Conservation (phyloP, 2,329 filamentous ascomycete genomes). For the Ophiostoma angusticollis region DNA sequence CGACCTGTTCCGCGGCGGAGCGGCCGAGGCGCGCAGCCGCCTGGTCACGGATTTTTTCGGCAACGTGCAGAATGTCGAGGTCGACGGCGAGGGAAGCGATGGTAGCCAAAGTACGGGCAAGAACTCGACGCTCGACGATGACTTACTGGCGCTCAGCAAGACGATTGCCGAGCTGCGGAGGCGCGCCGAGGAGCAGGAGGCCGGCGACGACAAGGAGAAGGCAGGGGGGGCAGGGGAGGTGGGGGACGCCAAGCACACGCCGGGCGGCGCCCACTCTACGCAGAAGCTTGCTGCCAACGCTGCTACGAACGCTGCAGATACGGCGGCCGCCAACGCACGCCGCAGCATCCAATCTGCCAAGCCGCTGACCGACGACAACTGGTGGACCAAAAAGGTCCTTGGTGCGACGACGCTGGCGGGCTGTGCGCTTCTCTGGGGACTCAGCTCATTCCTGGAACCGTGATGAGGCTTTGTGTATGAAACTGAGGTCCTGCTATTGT, state of each 20-base stretch:
- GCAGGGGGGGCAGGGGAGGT: constrained; percentile 19
- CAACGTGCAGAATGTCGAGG: constrained; percentile 94
- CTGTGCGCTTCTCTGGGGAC: constrained; percentile 45
- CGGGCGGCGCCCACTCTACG: constrained; percentile 1
- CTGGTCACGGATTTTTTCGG: constrained; percentile 95
- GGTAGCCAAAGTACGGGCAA: constrained; percentile 21
- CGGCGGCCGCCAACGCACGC: constrained; percentile 13
- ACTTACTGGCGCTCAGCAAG: constrained; percentile 63
- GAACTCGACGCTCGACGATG: constrained; percentile 51
- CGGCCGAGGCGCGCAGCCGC: constrained; percentile 61
- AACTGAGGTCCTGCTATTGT: no score
- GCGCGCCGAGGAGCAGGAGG: constrained; percentile 31
- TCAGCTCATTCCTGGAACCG: constrained; percentile 39
- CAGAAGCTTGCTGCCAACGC: constrained; percentile 7
- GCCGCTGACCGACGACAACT: constrained; percentile 51
- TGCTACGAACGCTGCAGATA: no score
- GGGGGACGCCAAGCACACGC: neutral
- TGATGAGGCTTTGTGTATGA: neutral
- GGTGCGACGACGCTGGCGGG: constrained; percentile 51
- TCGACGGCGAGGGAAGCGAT: constrained; percentile 40
- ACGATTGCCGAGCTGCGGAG: constrained; percentile 44
- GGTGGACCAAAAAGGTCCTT: constrained; percentile 52
- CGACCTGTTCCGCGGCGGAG: constrained; percentile 84
- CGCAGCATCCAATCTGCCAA: constrained; percentile 33
- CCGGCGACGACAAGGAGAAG: constrained; percentile 24